These are phyloP conservation scores for Afroboletus lepidellus DNA, from an alignment of 1,284 basidiomycete species.

Conservation along the genomic window DNA sequence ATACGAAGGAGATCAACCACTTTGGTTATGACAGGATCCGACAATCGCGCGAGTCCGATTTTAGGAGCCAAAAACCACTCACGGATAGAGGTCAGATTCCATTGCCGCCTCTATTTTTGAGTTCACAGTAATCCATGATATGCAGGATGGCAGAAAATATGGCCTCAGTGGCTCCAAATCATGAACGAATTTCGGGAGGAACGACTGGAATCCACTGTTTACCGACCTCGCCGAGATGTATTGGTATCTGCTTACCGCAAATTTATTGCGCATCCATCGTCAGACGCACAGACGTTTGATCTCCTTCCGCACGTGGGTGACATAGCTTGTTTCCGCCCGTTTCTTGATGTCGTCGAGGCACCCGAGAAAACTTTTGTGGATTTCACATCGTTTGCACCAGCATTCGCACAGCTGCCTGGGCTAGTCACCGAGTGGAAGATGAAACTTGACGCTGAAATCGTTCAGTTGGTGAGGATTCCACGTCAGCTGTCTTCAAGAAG, in stretches of 20 bases:
- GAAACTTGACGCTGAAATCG: constrained; percentile 2
- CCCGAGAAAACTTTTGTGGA: background rate
- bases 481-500: background rate
- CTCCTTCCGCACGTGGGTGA: constrained; percentile 12
- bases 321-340: background rate
- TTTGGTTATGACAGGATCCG: background rate
- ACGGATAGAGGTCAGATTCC: constrained; percentile 2
- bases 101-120: background rate
- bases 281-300: constrained; percentile 6
- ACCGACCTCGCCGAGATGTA: constrained; percentile 13
- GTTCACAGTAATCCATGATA: constrained; percentile 3
- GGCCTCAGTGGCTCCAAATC: constrained; percentile 4
- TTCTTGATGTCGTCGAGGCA: constrained; percentile 1
- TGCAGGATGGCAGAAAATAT: constrained; percentile 16
- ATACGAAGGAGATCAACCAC: background rate
- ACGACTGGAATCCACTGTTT: constrained; percentile 13
- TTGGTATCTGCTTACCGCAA: constrained; percentile 15
- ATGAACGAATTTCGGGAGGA: constrained; percentile 17
- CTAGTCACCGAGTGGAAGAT: constrained; percentile 19
- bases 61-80: background rate
- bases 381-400: constrained; percentile 9
- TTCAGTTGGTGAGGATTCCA: background rate
- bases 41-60: background rate
- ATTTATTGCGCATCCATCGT: constrained; percentile 9
- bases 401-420: constrained; percentile 3